Percentiles rank a stretch among this genome's conserved stretches.
Evolutionary conservation across 495 filamentous ascomycete species (phyloP).

Genomic region (Neurospora sp.): DNA sequence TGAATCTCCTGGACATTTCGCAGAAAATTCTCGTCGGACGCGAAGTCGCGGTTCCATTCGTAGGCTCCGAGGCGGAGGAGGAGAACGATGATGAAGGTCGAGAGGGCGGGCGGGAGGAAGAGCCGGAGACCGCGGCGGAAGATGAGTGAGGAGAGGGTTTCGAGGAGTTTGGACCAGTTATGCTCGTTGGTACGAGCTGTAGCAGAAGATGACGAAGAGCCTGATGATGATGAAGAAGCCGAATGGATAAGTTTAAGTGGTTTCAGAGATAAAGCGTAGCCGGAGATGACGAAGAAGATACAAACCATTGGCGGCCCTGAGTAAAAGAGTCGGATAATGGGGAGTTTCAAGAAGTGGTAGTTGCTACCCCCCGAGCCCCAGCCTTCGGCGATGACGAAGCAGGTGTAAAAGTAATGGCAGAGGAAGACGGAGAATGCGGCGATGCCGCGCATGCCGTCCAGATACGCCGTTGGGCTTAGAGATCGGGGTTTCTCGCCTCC

Average conservation of each 20-base stretch:
- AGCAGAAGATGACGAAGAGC: no score
- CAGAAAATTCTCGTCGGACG: constrained; percentile 23
- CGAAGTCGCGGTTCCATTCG: constrained; percentile 33
- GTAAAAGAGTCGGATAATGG: constrained; percentile 55
- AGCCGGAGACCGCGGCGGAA: constrained; percentile 59
- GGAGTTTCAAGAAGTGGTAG: constrained; percentile 47
- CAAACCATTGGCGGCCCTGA: constrained; percentile 63
- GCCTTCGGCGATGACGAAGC: constrained; percentile 34
- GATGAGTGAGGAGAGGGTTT: constrained; percentile 47
- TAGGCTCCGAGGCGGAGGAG: constrained; percentile 44
- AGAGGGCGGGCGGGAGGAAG: constrained; percentile 54
- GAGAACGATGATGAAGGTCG: constrained; percentile 47
- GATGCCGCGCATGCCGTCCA: constrained; percentile 49
- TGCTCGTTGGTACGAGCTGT: constrained; percentile 25
- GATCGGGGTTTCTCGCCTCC: constrained; percentile 8
- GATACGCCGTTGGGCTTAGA: constrained; percentile 40
- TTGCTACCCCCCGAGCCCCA: constrained; percentile 24
- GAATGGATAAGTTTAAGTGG: constrained; percentile 48
- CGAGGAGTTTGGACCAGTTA: constrained; percentile 9
- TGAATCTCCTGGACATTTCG: constrained; percentile 35
- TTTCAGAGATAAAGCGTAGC: constrained; percentile 58
- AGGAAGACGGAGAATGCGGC: constrained; percentile 50
- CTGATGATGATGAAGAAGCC: not conserved
- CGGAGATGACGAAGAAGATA: constrained; percentile 69
- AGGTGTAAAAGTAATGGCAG: constrained; percentile 39